These are phyloP conservation scores for Radiomyces spectabilis DNA, from an alignment of 192 early-diverging fungal genomes.

Conservation along the genomic window DNA sequence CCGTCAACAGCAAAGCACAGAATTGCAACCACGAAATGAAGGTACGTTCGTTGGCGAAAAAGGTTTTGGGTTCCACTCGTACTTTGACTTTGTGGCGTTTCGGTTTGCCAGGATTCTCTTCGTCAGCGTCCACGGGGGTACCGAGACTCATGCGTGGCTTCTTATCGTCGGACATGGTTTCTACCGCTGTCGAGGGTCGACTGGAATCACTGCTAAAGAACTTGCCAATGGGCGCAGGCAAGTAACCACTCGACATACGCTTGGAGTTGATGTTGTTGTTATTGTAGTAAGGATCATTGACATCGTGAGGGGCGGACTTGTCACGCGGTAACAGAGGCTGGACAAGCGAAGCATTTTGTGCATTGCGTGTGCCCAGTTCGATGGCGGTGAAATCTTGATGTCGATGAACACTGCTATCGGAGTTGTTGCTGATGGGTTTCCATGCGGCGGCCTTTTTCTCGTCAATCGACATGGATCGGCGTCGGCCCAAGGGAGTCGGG, in stretches of 20 bases:
- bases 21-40: conserved; percentile 78
- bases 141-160: too few relatives aligned
- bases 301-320: background rate
- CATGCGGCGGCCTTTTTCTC: background rate
- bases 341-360: background rate
- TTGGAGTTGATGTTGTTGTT: too few relatives aligned
- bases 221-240: too few relatives aligned
- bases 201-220: too few relatives aligned
- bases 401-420: background rate
- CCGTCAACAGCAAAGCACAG: conserved; percentile 52
- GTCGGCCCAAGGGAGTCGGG: background rate
- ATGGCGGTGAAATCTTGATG: background rate
- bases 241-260: too few relatives aligned
- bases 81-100: conserved; percentile 32
- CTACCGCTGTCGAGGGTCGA: too few relatives aligned
- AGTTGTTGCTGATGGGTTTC: background rate
- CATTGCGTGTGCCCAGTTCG: background rate
- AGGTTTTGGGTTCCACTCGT: conserved; percentile 56
- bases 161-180: too few relatives aligned
- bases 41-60: conserved; percentile 88
- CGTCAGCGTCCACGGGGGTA: background rate
- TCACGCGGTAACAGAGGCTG: background rate
- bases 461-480: conserved; percentile 2
- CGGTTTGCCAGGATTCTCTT: background rate
- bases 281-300: background rate